These are phyloP conservation scores for Penstemon barbatus DNA, from an alignment of 257 asterid genomes.

Conservation along the genomic window DNA sequence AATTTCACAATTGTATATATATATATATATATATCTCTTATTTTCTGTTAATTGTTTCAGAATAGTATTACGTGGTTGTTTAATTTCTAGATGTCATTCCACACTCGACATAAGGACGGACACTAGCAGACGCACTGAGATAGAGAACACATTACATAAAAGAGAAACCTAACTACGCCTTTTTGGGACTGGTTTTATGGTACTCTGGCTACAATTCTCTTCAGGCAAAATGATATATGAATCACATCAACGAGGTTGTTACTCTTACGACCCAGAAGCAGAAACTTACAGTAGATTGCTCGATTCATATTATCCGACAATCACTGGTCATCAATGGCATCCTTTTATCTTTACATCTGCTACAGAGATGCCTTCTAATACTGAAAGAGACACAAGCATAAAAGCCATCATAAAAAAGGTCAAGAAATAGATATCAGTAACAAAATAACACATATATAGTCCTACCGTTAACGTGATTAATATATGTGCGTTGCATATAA, in stretches of 20 bases:
- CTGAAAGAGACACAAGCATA: slow-evolving; percentile 27
- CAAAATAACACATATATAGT: background rate
- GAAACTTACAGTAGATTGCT: background rate
- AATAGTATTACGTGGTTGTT: too few relatives aligned
- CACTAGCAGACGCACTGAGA: background rate
- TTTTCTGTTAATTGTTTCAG: too few relatives aligned
- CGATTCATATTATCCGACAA: background rate
- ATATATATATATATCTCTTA: too few relatives aligned
- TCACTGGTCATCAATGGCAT: background rate
- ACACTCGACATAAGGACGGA: background rate
- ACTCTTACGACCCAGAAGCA: slow-evolving; percentile 7
- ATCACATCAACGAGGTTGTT: background rate
- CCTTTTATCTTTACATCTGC: slow-evolving; percentile 14
- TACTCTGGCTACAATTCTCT: background rate
- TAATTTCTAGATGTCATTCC: background rate
- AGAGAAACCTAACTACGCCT: background rate
- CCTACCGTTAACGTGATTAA: too few relatives aligned
- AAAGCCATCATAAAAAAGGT: slow-evolving; percentile 7
- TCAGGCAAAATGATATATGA: slow-evolving; percentile 5
- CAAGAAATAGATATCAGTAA: background rate
- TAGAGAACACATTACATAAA: background rate
- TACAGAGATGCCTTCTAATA: slow-evolving; percentile 12
- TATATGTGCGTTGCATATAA: too few relatives aligned
- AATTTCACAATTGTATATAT: too few relatives aligned
- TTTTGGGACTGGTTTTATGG: background rate